Percentiles rank a stretch among this genome's conserved stretches.
These are phyloP conservation scores for Epichloe elymi DNA, from an alignment of 2,329 filamentous ascomycete genomes.

Conservation along the genomic window DNA sequence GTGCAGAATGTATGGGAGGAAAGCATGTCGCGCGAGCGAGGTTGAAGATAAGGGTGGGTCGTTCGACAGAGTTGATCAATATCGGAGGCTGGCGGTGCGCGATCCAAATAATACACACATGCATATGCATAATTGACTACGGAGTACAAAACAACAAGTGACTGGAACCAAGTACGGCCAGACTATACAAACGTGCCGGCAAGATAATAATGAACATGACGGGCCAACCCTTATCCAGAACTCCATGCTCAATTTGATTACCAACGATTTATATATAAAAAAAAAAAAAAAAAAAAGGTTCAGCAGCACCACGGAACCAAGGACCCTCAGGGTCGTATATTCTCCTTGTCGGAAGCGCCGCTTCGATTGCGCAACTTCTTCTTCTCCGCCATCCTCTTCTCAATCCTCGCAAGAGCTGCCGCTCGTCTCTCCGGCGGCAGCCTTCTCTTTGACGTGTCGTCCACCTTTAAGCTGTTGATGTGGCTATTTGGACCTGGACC, in stretches of 20 bases:
- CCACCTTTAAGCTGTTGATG: constrained; percentile 16
- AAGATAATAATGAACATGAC: neutral
- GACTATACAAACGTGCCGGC: neutral
- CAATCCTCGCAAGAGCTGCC: constrained; percentile 41
- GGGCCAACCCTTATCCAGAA: constrained; percentile 7
- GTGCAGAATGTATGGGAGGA: no score
- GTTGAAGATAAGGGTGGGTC: neutral
- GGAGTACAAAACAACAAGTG: neutral
- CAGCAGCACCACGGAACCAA: neutral
- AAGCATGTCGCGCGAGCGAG: no score
- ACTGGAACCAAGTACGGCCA: neutral
- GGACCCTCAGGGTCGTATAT: constrained; percentile 25
- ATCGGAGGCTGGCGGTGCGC: neutral
- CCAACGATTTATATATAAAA: neutral
- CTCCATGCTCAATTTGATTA: constrained; percentile 10
- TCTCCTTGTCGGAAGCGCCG: constrained; percentile 35
- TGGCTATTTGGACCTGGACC: constrained; percentile 20
- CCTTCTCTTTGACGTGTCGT: constrained; percentile 28
- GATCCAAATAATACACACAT: neutral
- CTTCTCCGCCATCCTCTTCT: constrained; percentile 40
- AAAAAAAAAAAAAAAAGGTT: neutral
- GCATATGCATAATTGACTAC: neutral
- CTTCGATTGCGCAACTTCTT: constrained; percentile 20
- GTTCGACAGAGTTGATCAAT: neutral
- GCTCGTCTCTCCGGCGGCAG: constrained; percentile 38